phyloP scores from a whole-genome alignment of 371 early-diverging fungal genomes.

The Zychaea mexicana region DNA sequence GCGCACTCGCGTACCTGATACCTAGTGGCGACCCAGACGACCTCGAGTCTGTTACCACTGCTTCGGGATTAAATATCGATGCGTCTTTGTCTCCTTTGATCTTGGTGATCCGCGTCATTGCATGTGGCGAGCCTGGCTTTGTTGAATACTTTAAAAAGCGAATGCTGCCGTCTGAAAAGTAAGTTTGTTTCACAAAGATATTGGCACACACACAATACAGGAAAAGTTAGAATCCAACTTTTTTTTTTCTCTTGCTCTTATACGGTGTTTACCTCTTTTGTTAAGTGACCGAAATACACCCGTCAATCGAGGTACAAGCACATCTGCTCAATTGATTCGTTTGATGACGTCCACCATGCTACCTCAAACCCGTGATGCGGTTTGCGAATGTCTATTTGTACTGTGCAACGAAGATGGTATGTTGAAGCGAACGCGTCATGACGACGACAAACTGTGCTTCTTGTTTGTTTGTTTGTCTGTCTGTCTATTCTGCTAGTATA shows the following conservation, averaged over 20 bases:
- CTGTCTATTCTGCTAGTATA: too few relatives aligned
- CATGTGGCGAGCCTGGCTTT: conserved; percentile 46
- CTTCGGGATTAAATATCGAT: conserved; percentile 41
- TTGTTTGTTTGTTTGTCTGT: not conserved
- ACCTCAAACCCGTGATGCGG: conserved; percentile 65
- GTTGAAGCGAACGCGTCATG: too few relatives aligned
- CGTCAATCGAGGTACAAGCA: conserved; percentile 69
- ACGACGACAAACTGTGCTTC: too few relatives aligned
- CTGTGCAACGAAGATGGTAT: conserved; percentile 82
- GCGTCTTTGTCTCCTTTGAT: conserved; percentile 70
- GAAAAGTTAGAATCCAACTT: too few relatives aligned
- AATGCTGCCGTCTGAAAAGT: conserved; percentile 70
- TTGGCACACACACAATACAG: too few relatives aligned
- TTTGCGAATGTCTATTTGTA: conserved; percentile 74
- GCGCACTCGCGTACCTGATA: conserved; percentile 34
- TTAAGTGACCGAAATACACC: conserved; percentile 73
- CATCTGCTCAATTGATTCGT: conserved; percentile 70
- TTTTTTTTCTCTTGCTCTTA: not conserved
- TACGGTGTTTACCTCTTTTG: not conserved
- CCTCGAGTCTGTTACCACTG: not conserved
- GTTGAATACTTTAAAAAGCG: conserved; percentile 30
- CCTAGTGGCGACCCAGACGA: conserved; percentile 46
- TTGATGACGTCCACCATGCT: conserved; percentile 74
- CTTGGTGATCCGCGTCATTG: conserved; percentile 52
- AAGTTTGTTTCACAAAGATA: too few relatives aligned